These are phyloP conservation scores for Rutstroemia sydowiana DNA, from an alignment of 2,329 filamentous ascomycete species.

Conservation along the genomic window DNA sequence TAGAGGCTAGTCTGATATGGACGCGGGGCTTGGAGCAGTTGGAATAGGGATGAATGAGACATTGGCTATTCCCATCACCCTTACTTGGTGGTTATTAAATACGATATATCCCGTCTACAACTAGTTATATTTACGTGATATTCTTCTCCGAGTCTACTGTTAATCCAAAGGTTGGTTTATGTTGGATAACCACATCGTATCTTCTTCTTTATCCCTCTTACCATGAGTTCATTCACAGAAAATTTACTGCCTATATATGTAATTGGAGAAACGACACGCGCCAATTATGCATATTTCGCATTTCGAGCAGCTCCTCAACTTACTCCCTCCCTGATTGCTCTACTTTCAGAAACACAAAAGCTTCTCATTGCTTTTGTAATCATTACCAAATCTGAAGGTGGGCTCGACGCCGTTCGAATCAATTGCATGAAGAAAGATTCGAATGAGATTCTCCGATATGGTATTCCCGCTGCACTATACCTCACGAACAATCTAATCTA, in stretches of 20 bases:
- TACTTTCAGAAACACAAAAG: constrained; percentile 18
- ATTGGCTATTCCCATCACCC: no score
- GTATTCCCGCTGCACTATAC: constrained; percentile 18
- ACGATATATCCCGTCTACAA: no score
- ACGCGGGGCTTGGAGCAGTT: no score
- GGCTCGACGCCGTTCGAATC: no score
- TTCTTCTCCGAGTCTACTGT: no score
- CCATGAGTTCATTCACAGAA: constrained; percentile 4
- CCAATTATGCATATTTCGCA: constrained; percentile 21
- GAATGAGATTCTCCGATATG: constrained; percentile 14
- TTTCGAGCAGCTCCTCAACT: constrained; percentile 18
- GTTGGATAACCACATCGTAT: no score
- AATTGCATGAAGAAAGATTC: no score
- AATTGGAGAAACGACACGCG: constrained; percentile 17
- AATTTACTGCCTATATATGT: constrained; percentile 9
- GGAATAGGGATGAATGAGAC: no score
- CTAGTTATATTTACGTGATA: no score
- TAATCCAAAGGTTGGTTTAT: no score
- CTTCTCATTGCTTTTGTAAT: constrained; percentile 14
- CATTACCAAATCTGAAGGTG: constrained; percentile 8
- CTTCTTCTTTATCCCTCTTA: background rate
- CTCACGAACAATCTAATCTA: constrained; percentile 21
- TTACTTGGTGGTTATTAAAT: no score
- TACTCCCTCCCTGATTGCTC: constrained; percentile 14
- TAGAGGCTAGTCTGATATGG: no score